Percentiles rank a stretch among this genome's conserved stretches.
Conservation (phyloP, 2,329 filamentous ascomycete genomes). For the Bimuria novae-zelandiae region DNA sequence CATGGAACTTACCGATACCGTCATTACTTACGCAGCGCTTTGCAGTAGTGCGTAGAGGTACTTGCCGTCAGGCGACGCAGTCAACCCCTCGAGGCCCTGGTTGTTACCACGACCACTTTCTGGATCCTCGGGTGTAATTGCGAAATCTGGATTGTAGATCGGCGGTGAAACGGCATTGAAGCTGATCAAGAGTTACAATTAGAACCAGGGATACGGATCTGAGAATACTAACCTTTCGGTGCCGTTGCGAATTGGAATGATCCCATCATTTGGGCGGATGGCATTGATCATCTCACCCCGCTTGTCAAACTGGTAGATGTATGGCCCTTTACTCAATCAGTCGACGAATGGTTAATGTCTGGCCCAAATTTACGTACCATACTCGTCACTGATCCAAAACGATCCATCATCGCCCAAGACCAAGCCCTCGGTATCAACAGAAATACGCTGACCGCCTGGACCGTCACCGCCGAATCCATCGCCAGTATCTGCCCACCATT, state of each 20-base stretch:
- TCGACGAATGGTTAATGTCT: no score
- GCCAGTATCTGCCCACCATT: no score
- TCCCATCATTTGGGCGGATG: constrained; percentile 67
- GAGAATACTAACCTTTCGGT: no score
- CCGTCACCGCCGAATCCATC: constrained; percentile 70
- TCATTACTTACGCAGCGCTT: constrained; percentile 64
- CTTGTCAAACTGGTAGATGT: constrained; percentile 67
- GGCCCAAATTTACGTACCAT: no score
- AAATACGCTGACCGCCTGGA: constrained; percentile 62
- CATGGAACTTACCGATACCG: no score
- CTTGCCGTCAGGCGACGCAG: constrained; percentile 65
- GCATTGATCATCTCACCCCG: constrained; percentile 65
- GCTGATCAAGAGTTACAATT: no score
- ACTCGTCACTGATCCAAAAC: constrained; percentile 69
- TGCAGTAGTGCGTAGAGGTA: constrained; percentile 69
- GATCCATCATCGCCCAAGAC: constrained; percentile 62
- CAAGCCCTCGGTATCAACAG: constrained; percentile 70
- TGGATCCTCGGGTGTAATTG: constrained; percentile 61
- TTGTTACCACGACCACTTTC: constrained; percentile 70
- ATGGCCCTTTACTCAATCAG: no score
- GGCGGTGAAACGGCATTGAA: constrained; percentile 70
- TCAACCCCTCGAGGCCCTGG: constrained; percentile 74
- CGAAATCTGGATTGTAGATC: constrained; percentile 57
- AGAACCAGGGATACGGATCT: no score
- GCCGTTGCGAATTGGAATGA: constrained; percentile 67